phyloP scores from a whole-genome alignment of 371 early-diverging fungal genomes.

The Blakeslea trispora region DNA sequence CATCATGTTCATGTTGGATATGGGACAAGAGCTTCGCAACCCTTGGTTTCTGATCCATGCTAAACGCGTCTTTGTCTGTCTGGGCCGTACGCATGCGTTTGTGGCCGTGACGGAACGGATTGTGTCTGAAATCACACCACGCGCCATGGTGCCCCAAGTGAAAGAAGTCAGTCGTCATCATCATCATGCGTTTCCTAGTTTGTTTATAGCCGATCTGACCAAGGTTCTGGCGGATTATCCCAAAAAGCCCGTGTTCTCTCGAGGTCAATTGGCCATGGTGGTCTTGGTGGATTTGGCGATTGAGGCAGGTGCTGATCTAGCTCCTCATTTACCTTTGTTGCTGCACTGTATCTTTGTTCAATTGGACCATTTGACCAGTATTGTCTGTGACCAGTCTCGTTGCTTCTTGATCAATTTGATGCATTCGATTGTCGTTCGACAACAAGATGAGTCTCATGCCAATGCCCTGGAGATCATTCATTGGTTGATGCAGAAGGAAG shows the following conservation, averaged over 20 bases:
- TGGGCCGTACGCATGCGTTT: slow-evolving; percentile 73
- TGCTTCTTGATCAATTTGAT: slow-evolving; percentile 81
- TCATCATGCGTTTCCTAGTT: slow-evolving; percentile 38
- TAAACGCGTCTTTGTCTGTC: slow-evolving; percentile 79
- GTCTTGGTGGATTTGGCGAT: slow-evolving; percentile 81
- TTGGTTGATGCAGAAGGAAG: slow-evolving; percentile 69
- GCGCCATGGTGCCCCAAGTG: slow-evolving; percentile 72
- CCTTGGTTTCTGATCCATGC: slow-evolving; percentile 79
- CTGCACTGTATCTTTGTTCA: slow-evolving; percentile 82
- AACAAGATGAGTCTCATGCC: slow-evolving; percentile 61
- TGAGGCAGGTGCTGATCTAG: slow-evolving; percentile 72
- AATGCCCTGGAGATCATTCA: slow-evolving; percentile 64
- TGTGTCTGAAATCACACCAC: slow-evolving; percentile 71
- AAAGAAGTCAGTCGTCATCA: slow-evolving; percentile 52
- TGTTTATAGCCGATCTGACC: slow-evolving; percentile 71
- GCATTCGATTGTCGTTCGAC: slow-evolving; percentile 67
- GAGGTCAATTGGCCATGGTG: slow-evolving; percentile 77
- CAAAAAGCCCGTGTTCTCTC: slow-evolving; percentile 74
- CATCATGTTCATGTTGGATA: slow-evolving; percentile 71
- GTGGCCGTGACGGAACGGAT: slow-evolving; percentile 63
- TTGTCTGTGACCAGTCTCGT: slow-evolving; percentile 81
- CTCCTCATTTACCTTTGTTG: slow-evolving; percentile 71
- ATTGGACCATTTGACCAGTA: slow-evolving; percentile 73
- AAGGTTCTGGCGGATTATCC: slow-evolving; percentile 66
- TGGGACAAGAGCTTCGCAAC: slow-evolving; percentile 76